Evolutionary conservation across 768 basidiomycete genomes (phyloP), one percentile per base, ranked within the genome.

Genomic region (Chalciporus piperatus): DNA sequence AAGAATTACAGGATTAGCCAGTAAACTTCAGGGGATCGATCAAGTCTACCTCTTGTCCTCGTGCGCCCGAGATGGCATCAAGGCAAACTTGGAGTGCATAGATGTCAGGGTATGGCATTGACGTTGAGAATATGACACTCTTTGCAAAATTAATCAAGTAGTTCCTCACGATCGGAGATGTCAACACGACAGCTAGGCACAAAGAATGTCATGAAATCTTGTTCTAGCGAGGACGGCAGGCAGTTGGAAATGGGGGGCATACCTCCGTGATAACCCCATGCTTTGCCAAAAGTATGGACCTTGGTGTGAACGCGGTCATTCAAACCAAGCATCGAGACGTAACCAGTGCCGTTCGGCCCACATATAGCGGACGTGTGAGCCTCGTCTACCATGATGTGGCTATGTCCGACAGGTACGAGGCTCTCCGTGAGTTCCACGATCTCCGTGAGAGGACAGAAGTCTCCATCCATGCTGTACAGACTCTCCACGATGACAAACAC

Each of bases 401-500:
- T 70, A 41, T 67, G 69, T 6, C 67, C 70, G 6, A 48, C 44
- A 4, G 76, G 76, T 3, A 79, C 60, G 0, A 67, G 52, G 2
- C 60, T 48, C 22, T 80, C 69, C 20, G 78, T 52, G 1, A 73
- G 40, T 13, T 66, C 63, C 27, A 78, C 68, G 12, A 82, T 72
- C 37, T 71, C 71, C 2, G 48, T 52, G 10, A 84, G 60, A 3
- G 79, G 81, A 3, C 72, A 70, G 30, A 82, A 70, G 54, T 80
- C 77, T 6, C 83, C 83, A 39, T 83, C 81, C 81, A 84, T 83
- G 53, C 78, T 80, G 61, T 84, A 83, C 14, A 83, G 62, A 9
- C 72, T 72, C 66, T 84, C 83, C 11, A 83, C 66, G 0, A 76
- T 71, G 17, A 84, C 56, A 57, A 80, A 83, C 7, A 82, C 60